These are phyloP conservation scores for Yamadazyma triangularis DNA, from an alignment of 1,139 yeast species.

Conservation along the genomic window DNA sequence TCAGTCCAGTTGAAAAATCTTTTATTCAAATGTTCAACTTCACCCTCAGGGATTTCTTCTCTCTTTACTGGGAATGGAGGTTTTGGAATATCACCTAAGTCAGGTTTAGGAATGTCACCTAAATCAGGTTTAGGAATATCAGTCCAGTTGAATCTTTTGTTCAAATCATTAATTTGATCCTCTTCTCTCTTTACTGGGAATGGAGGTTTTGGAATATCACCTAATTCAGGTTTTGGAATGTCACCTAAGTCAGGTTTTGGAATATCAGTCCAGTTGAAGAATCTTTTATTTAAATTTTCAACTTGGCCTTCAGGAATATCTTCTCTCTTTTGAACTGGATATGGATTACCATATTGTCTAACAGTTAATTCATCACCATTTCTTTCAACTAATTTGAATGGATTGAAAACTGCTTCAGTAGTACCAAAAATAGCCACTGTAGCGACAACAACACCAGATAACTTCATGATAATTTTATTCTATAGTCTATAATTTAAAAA, in stretches of 20 bases:
- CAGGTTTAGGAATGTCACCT: too few species aligned
- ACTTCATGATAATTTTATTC: neutral
- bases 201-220: too few species aligned
- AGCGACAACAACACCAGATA: neutral
- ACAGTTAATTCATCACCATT: neutral
- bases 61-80: neutral
- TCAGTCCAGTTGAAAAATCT: neutral
- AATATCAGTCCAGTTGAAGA: neutral
- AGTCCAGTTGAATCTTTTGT: neutral
- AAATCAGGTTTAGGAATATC: too few species aligned
- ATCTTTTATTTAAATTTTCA: neutral
- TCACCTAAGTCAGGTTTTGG: too few species aligned
- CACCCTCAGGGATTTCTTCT: neutral
- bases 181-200: neutral
- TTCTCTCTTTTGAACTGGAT: conserved; percentile 1
- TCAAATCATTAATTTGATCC: neutral
- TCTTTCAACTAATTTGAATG: conserved; percentile 3
- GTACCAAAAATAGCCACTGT: neutral
- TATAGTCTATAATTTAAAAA: too few species aligned
- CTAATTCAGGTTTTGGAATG: too few species aligned
- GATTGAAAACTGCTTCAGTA: conserved; percentile 5
- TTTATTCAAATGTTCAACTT: neutral
- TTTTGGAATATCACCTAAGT: too few species aligned
- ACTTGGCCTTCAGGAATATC: neutral
- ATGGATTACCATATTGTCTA: conserved; percentile 4